Base-by-base conservation (phyloP, 2,329 filamentous ascomycete genomes). In the Stagonosporopsis chrysanthemi region DNA sequence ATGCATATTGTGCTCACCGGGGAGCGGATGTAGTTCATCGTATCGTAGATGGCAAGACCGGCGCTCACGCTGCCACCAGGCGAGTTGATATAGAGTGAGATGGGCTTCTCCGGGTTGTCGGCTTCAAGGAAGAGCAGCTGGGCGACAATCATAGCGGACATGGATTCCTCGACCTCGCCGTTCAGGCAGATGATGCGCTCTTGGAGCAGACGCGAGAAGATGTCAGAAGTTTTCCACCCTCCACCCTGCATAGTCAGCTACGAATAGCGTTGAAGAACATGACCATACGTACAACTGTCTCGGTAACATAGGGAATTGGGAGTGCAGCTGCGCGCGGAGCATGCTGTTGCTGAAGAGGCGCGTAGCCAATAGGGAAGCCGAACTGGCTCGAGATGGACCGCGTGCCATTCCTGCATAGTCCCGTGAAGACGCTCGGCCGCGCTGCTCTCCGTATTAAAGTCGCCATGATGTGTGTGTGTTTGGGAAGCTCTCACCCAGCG, bases 61-160 rank as follows among this genome's bases (percentile, higher is more conserved):
- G 95, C 94, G 60, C 90, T 94, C 38, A 99, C 93, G 39, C 90
- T 94, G 53, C 95, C 95, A 46, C 95, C 95, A 0, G 94, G 94
- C 0, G 91, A 96, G 80, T 99, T 97, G 77, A 99, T 99, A 78
- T 99, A 99, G 76, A 99, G 90, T 49, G 91, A 95, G 64, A 99
- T 98, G 12, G 92, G 90, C 76, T 97, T 97, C 53, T 96, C 88
- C 3, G 94, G 93, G 71, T 91, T 92, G 73, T 99, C 95, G 70
- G 94, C 95, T 83, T 99, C 96, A 77, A 99, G 92, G 85, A 93
- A 99, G 62, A 99, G 89, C 22, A 99, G 87, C 76, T 99, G 96
- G 1, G 95, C 92, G 26, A 98, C 94, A 62, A 98, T 92, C 39
- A 90, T 91, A n/a, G 95, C 94, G 35, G 92, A 96, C 65, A 95